Conservation (phyloP, 202 grass and related monocot genomes). For the Hordeum pubiflorum region DNA sequence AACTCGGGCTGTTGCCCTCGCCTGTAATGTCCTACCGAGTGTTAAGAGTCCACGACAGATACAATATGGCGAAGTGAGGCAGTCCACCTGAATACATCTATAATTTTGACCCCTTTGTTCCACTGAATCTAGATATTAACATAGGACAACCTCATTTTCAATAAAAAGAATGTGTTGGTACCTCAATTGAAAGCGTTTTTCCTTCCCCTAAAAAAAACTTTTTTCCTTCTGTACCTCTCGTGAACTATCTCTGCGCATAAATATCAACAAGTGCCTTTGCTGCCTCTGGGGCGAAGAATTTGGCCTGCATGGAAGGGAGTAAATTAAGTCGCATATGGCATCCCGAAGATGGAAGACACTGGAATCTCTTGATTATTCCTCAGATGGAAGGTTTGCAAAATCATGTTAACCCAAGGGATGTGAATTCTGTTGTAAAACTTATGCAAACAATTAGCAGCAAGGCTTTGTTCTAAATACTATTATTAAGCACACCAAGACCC, state of each 20-base stretch:
- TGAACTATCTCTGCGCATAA: conserved; percentile 45
- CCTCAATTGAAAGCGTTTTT: not conserved
- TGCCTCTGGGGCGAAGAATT: conserved; percentile 74
- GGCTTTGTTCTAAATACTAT: no score
- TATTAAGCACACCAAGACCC: no score
- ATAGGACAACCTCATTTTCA: not conserved
- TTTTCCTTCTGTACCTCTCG: not conserved
- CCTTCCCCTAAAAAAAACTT: not conserved
- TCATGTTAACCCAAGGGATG: no score
- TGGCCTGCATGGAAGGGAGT: conserved; percentile 48
- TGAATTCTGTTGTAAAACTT: no score
- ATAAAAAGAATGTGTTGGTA: not conserved
- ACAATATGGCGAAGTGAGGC: not conserved
- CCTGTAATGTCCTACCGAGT: not conserved
- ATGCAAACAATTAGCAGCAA: no score
- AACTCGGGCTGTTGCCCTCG: not conserved
- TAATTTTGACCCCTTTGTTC: not conserved
- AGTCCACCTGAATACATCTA: not conserved
- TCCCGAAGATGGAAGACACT: not conserved
- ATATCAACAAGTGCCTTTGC: conserved; percentile 73
- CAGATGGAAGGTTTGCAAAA: not conserved
- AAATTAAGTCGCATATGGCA: conserved; percentile 2
- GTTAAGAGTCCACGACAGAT: not conserved
- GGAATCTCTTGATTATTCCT: conserved; percentile 1
- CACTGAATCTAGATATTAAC: not conserved